phyloP scores from a whole-genome alignment of 805 yeast species.

The Candida manassasensis region DNA sequence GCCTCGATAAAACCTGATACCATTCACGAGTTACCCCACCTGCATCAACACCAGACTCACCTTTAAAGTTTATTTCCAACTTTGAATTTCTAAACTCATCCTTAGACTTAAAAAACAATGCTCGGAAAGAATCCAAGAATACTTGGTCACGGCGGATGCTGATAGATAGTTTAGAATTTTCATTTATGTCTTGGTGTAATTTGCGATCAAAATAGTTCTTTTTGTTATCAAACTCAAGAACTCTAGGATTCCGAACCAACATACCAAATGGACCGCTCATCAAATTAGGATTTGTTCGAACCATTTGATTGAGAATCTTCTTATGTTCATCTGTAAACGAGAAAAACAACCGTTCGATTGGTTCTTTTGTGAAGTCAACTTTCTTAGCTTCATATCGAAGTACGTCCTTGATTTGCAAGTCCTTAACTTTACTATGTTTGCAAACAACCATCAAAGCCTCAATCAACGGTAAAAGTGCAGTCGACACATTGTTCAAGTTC shows the following conservation, averaged over 20 bases:
- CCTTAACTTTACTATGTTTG: conserved; percentile 69
- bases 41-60: conserved; percentile 96
- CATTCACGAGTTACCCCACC: conserved; percentile 98
- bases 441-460: conserved; percentile 96
- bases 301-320: conserved; percentile 85
- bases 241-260: conserved; percentile 81
- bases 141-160: conserved; percentile 84
- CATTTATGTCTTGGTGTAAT: conserved; percentile 49
- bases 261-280: conserved; percentile 95
- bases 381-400: conserved; percentile 58
- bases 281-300: conserved; percentile 81
- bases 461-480: conserved; percentile 77
- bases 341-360: conserved; percentile 74
- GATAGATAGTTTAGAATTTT: conserved; percentile 49
- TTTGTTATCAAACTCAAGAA: conserved; percentile 92
- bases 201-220: conserved; percentile 76
- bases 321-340: conserved; percentile 86
- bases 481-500: conserved; percentile 52
- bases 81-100: conserved; percentile 70
- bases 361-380: conserved; percentile 66
- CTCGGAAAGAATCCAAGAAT: conserved; percentile 82
- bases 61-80: conserved; percentile 77
- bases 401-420: conserved; percentile 49
- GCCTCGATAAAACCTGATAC: conserved; percentile 91
- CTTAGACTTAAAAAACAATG: conserved; percentile 71